Conservation (phyloP, 352 stramenopile species). For the Phytopythium kandeliae region DNA sequence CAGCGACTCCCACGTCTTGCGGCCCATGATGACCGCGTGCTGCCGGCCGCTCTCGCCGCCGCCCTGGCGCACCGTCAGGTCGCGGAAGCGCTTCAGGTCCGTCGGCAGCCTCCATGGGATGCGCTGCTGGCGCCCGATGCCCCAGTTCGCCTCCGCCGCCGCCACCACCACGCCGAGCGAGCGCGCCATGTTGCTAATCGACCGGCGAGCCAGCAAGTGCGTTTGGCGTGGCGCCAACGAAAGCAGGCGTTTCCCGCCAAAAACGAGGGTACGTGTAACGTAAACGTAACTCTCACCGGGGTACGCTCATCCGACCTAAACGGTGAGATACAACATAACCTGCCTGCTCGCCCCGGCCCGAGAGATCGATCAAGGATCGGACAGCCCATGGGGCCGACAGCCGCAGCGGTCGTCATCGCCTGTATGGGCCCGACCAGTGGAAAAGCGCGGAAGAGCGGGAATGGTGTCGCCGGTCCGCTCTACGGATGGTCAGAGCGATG, state of each 20-base stretch:
- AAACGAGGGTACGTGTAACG: too few species aligned
- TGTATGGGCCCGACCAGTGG: too few species aligned
- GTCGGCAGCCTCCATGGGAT: constrained; percentile 94
- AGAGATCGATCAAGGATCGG: too few species aligned
- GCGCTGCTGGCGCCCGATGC: constrained; percentile 81
- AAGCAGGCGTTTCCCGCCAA: not conserved
- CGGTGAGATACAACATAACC: too few species aligned
- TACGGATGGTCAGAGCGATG: too few species aligned
- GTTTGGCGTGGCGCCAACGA: not conserved
- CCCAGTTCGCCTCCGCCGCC: constrained; percentile 72
- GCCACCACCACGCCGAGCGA: constrained; percentile 85
- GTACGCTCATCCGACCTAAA: too few species aligned
- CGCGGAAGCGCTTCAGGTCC: constrained; percentile 97
- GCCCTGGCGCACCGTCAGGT: constrained; percentile 74
- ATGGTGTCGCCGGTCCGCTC: too few species aligned
- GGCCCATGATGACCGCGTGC: constrained; percentile 99
- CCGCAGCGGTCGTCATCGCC: too few species aligned
- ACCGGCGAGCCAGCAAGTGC: not conserved
- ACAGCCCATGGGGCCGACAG: too few species aligned
- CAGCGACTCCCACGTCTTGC: constrained; percentile 99
- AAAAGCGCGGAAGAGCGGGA: too few species aligned
- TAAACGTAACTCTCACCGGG: too few species aligned
- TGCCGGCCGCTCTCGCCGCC: constrained; percentile 17
- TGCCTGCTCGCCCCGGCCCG: too few species aligned
- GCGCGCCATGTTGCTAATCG: constrained; percentile 12